Base-by-base conservation (phyloP, 2,329 filamentous ascomycete species). In the Mycogone perniciosa region DNA sequence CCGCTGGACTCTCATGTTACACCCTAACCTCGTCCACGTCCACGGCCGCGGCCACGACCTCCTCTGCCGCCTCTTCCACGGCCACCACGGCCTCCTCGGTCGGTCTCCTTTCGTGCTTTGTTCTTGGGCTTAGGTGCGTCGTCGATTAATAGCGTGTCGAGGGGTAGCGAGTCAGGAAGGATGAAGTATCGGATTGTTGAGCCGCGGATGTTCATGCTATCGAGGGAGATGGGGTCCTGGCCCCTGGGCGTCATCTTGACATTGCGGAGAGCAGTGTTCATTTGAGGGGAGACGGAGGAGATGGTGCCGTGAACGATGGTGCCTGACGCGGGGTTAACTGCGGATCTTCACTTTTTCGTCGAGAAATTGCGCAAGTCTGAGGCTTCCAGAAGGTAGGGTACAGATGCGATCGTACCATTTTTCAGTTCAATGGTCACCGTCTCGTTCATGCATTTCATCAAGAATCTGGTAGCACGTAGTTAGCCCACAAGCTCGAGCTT, bases 381-480 rank as follows among this genome's bases (percentile, higher is more conserved):
- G 11, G 30, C 3, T 26, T 8, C 20, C 20, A 13, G 30, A 6
- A 26, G 27, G 34, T 31, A 31, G 20, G 13, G 9, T 11, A 2
- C 7, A 55, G 40, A 29, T 31, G 27, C 4, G 20, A 45, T 9
- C 70, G 42, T 76, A 93, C 91, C 93, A 81, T 97, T 97, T 73
- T 99, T 99, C 61, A 99, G 79, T 73, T 99, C 93, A 71, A 99
- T 88, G 41, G 92, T 97, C 64, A 97, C 93, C 64, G 93, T 96
- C 77, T 99, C 93, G 72, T 96, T 97, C 72, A 88, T 85, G 73
- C 92, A 97, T 79, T 99, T 99, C 92, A 97, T 97, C 62, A 99
- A 79, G 72, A 99, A 99, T 70, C 93, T 97, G 71, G 53, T 55
- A 48, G 57, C 54, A 46, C 10, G 52, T 41, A 47, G 60, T 66